phyloP scores from a whole-genome alignment of 2,329 filamentous ascomycete species.

The Ceratocystiopsis brevicomis region DNA sequence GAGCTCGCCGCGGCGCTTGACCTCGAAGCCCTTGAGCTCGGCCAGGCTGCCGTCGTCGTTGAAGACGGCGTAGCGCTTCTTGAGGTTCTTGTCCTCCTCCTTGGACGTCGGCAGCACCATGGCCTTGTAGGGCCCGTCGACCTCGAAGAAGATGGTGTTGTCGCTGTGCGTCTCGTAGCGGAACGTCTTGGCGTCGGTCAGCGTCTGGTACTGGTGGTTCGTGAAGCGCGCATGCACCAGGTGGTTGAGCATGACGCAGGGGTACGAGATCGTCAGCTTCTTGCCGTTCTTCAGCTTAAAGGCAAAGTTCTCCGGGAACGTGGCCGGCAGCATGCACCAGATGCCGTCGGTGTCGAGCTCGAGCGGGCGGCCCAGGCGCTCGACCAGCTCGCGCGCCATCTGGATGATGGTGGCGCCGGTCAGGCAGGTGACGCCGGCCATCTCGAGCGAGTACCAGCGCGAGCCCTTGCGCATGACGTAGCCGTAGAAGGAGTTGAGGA shows the following conservation, averaged over 20 bases:
- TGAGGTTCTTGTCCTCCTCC: conserved; percentile 98
- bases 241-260: conserved; percentile 98
- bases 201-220: conserved; percentile 90
- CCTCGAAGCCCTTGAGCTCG: conserved; percentile 91
- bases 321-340: conserved; percentile 95
- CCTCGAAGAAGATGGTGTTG: conserved; percentile 98
- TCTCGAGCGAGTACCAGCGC: conserved; percentile 97
- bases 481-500: conserved; percentile 96
- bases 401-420: conserved; percentile 96
- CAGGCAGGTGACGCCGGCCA: conserved; percentile 95
- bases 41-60: conserved; percentile 92
- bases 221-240: conserved; percentile 88
- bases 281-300: conserved; percentile 94
- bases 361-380: conserved; percentile 76
- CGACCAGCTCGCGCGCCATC: conserved; percentile 80
- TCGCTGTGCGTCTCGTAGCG: conserved; percentile 95
- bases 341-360: conserved; percentile 98
- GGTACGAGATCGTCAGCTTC: conserved; percentile 91
- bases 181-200: conserved; percentile 61
- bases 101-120: conserved; percentile 97
- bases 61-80: conserved; percentile 97
- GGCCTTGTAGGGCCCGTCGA: conserved; percentile 90
- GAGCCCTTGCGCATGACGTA: conserved; percentile 99
- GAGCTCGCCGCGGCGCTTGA: conserved; percentile 90
- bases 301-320: conserved; percentile 87